Base-by-base conservation (phyloP, 192 early-diverging fungal species). In the Coemansia sp. region DNA sequence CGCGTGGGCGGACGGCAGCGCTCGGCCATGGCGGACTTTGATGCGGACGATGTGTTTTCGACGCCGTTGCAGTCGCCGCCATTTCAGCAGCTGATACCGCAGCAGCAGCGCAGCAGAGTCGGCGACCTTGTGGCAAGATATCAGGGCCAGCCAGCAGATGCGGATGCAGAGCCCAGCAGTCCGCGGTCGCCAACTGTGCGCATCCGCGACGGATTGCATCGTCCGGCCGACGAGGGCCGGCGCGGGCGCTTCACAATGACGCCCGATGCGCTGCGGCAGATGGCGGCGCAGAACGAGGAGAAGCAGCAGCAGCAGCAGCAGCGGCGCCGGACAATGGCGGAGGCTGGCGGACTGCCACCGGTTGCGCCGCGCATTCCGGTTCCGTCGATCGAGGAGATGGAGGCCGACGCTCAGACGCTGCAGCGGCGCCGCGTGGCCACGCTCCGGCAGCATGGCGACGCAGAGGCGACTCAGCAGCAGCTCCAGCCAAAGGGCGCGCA, bases 381-480 rank as follows among this genome's bases (percentile, higher is more conserved):
- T 2, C 20, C 19, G 53, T 25, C 71, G 61, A 49, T 67, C 14
- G 71, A 68, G 45, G 64, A 77, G 43, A 49, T 68, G 9, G 71
- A 61, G 19, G 48, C 41, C 16, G 73, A 79, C 49, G 68, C 70
- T 6, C 72, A 77, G 6, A 63, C 59, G 10, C 73, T 72, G 73
- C 78, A 73, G 71, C 79, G 79, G 48, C 79, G 79, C 42, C 79
- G 79, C 13, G 70, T 81, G 40, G 79, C 79, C 4, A 76, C 79
- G n/a, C 74, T 81, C 55, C 65, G 79, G 5, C 67, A 73, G 68
- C 74, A 70, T 65, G 67, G 59, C 4, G 78, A 72, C 44, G 51
- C 50, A 42, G 48, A 68, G 1, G 63, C 17, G 17, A 22, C 19
- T 42, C 63, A 16, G 67, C 49, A n/a, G 48, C 13, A 50, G 14